Conservation (phyloP, 1,139 yeast species). For the Kazachstania sp. region DNA sequence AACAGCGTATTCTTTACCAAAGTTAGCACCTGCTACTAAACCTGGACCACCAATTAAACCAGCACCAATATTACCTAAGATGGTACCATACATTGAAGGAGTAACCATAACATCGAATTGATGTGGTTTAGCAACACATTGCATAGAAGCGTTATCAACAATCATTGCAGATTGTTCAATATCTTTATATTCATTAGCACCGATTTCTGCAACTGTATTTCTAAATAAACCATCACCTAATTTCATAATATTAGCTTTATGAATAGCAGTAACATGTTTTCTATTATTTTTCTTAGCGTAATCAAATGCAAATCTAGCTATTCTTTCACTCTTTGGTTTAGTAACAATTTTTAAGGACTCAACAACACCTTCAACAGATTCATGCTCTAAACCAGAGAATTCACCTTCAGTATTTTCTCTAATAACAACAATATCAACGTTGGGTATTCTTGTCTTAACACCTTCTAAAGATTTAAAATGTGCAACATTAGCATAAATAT, state of each 20-base stretch:
- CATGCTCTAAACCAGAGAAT: slow-evolving; percentile 97
- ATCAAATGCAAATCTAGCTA: slow-evolving; percentile 95
- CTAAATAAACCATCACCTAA: slow-evolving; percentile 97
- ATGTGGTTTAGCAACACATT: slow-evolving; percentile 96
- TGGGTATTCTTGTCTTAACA: slow-evolving; percentile 78
- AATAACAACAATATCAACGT: slow-evolving; percentile 86
- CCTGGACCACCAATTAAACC: slow-evolving; percentile 99
- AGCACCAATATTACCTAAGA: slow-evolving; percentile 95
- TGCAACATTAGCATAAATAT: slow-evolving; percentile 89
- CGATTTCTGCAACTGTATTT: slow-evolving; percentile 85
- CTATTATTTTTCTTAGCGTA: slow-evolving; percentile 90
- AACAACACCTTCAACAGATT: slow-evolving; percentile 95
- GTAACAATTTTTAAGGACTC: slow-evolving; percentile 95
- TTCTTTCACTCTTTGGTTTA: slow-evolving; percentile 90
- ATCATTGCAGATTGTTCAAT: slow-evolving; percentile 83
- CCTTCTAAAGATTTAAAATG: slow-evolving; percentile 93
- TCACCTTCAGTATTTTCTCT: slow-evolving; percentile 99
- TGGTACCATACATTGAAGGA: slow-evolving; percentile 97
- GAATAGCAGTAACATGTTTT: slow-evolving; percentile 90
- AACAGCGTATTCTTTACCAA: slow-evolving; percentile 95
- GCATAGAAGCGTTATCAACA: slow-evolving; percentile 99
- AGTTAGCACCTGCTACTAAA: slow-evolving; percentile 96
- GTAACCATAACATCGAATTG: slow-evolving; percentile 97
- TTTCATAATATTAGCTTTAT: slow-evolving; percentile 99
- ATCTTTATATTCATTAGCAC: slow-evolving; percentile 75